Evolutionary conservation across 2,329 filamentous ascomycete species (phyloP), one percentile per base, ranked within the genome.

Genomic region (Fusarium graminum): DNA sequence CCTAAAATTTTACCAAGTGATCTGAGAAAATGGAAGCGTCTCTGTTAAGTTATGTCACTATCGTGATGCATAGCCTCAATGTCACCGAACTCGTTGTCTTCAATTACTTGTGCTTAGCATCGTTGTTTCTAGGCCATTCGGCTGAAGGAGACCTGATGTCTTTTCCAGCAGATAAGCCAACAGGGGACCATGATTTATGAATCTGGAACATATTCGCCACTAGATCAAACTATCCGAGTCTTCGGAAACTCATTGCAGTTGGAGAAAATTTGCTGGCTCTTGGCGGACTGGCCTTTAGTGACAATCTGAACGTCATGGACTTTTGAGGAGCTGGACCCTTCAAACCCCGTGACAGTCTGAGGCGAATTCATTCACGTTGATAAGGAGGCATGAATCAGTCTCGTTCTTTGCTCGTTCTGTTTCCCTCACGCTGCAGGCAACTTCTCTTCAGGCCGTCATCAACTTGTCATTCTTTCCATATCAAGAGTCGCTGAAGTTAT

Each of bases 231-330:
- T 10, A 12, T 11, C 4, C 7, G 30, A 46, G 14, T 10, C 38
- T 22, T 22, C 16, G 25, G 30, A 60, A 39, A 16, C 11, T 40
- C 28, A 28, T 36, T 7, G 16, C 29, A 39, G 45, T 36, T 44
- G 38, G 57, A 58, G 38, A 38, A 50, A 63, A 39, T 43, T 36
- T 39, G 30, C 28, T 28, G 17, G 17, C 36, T 58, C 19, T 19
- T 42, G 22, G 17, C 19, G 2, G n/a, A 38, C 38, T 57, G 19
- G 26, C 19, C 46, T 34, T 40, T 45, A 22, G 50, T 53, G 49
- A 46, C 30, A 44, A 51, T 55, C 32, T 65, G 43, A 38, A 60
- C 62, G 62, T 65, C 60, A 65, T 65, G 49, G 62, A 61, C 22
- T 36, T 65, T 22, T 6, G 8, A 4, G 10, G 10, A 47, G 13